Evolutionary conservation across 345 rosid genomes (phyloP).

Genomic region (Populus tremula): DNA sequence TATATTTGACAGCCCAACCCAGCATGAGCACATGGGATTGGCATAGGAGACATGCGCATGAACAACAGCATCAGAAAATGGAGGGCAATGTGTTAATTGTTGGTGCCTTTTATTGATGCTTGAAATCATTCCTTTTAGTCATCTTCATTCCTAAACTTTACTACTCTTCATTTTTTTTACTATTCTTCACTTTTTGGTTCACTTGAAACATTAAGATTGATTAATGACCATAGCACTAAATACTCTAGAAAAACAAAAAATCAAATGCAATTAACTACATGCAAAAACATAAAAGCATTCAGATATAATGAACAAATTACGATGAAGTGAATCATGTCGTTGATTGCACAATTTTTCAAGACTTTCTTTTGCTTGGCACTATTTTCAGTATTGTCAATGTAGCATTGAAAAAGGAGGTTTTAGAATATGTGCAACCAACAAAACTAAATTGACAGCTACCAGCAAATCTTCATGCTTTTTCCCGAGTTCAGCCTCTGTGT

Average conservation of each 20-base stretch:
- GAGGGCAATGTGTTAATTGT: no score
- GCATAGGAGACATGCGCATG: background rate
- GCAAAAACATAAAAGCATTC: background rate
- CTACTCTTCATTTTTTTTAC: no score
- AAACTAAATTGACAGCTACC: constrained; percentile 43
- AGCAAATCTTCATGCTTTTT: constrained; percentile 88
- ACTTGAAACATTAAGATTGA: no score
- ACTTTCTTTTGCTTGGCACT: background rate
- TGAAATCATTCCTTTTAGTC: no score
- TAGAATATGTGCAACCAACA: no score
- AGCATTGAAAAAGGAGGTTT: no score
- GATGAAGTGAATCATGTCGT: background rate
- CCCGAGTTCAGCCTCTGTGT: constrained; percentile 72
- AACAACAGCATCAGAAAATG: background rate
- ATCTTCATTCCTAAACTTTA: no score
- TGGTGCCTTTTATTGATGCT: no score
- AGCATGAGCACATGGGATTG: background rate
- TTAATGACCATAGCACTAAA: no score
- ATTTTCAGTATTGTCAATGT: no score
- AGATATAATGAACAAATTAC: background rate
- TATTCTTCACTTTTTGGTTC: no score
- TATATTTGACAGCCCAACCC: background rate
- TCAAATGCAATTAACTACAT: background rate
- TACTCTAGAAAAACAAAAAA: background rate
- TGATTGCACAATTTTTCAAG: background rate